Evolutionary conservation across 306 rosid genomes (phyloP), one percentile per base, ranked within the genome.

Genomic region (Trichosanthes cucumerina): DNA sequence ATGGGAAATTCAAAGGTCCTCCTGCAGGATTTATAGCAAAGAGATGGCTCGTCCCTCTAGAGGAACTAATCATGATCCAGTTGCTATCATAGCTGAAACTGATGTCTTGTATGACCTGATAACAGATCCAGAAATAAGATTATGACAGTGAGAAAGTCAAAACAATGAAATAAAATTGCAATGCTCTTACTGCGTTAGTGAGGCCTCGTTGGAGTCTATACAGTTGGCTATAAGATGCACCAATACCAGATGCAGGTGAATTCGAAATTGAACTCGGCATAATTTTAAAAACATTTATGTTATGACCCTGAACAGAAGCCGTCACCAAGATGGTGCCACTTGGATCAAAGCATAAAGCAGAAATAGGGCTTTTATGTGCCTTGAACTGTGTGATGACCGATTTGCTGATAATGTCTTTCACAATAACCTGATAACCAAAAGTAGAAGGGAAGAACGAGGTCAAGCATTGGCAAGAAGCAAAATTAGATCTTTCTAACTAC

Each of bases 61-160:
- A 96, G 75, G 99, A 96, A 84, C 98, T 92, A 80, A 96, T 90
- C 97, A 96, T 88, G 83, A 96, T 91, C 99, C 99, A 96, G 87
- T 87, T 92, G 90, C 99, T 96, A 88, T 92, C 99, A 23, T 84
- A 81, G 75, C 99, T 92, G 80, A 96, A 96, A 87, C 96, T 96
- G 44, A 96, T 91, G 83, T 96, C 98, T 84, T 91, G 98, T 83
- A 96, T 96, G 79, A 93, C 93, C 99, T 96, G 91, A 80, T 74
- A 82, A 80, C 36, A 39, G 81, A 62, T 53, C 52, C 39, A 36
- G 63, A 38, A 81, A 36, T 28, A 38, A 19, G 28, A 80, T 66
- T 54, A 82, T 11, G 26, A 49, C 16, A 44, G 10, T 47, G 0
- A 34, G 15, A 54, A 19, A 6, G 26, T 12, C 24, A 7, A 19